Percentiles rank a stretch among this genome's conserved stretches.
These are phyloP conservation scores for Xylaria palmicola DNA, from an alignment of 495 filamentous ascomycete species.

Conservation along the genomic window DNA sequence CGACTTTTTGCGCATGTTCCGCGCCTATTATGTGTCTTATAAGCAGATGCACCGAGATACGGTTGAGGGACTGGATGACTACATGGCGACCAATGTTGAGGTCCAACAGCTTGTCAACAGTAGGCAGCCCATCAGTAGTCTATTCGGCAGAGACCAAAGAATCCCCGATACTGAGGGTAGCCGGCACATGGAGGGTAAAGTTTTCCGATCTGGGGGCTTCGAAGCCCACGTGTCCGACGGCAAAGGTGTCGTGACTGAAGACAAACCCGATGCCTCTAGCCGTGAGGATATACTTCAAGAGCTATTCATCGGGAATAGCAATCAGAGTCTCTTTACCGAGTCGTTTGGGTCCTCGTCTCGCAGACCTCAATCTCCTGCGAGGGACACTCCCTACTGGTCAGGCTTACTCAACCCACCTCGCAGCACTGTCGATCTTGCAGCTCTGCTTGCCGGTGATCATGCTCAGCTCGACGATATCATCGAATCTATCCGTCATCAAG, in stretches of 20 bases:
- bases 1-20: conserved; percentile 90
- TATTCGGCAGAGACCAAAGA: conserved; percentile 60
- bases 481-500: conserved; percentile 27
- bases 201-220: conserved; percentile 52
- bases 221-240: conserved; percentile 61
- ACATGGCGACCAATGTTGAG: conserved; percentile 67
- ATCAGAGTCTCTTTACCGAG: conserved; percentile 37
- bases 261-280: conserved; percentile 39
- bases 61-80: conserved; percentile 76
- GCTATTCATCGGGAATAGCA: conserved; percentile 34
- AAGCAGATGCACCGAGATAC: conserved; percentile 83
- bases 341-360: conserved; percentile 28
- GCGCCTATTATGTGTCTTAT: conserved; percentile 83
- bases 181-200: conserved; percentile 64
- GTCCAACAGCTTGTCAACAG: conserved; percentile 71
- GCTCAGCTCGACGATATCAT: conserved; percentile 25
- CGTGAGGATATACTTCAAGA: conserved; percentile 42
- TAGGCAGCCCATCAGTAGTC: conserved; percentile 74
- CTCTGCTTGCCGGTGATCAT: conserved; percentile 37
- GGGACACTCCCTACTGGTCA: conserved; percentile 37
- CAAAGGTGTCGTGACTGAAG: conserved; percentile 38
- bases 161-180: conserved; percentile 60
- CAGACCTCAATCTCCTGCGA: conserved; percentile 26
- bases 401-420: conserved; percentile 43
- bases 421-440: conserved; percentile 35